phyloP scores from a whole-genome alignment of 2,329 filamentous ascomycete species.

The Colletotrichum camelliae region DNA sequence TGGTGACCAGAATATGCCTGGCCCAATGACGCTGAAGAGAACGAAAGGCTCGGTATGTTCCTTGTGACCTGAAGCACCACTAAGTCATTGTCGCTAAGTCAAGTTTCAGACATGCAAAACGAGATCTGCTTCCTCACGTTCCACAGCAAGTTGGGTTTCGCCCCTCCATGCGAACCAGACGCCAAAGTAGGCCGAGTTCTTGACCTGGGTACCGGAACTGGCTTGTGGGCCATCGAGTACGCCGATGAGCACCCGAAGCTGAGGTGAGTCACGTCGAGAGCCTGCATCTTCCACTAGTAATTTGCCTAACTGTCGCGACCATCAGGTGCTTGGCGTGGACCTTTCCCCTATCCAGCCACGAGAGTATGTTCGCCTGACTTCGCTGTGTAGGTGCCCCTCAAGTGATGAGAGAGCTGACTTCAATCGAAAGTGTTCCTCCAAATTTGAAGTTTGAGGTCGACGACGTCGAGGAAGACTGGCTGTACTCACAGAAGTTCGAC shows the following conservation, averaged over 20 bases:
- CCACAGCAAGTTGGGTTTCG: background rate
- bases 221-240: background rate
- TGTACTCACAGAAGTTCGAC: constrained; percentile 53
- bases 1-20: background rate
- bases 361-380: constrained; percentile 25
- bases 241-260: background rate
- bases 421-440: constrained; percentile 35
- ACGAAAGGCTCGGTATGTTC: background rate
- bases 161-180: background rate
- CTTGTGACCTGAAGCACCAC: background rate
- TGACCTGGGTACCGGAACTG: background rate
- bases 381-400: too few relatives aligned
- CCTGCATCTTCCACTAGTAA: background rate
- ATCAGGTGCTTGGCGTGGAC: constrained; percentile 40
- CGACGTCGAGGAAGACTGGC: constrained; percentile 32
- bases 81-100: background rate
- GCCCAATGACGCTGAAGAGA: background rate
- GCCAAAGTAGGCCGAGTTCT: background rate
- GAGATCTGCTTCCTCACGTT: background rate
- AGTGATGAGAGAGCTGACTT: background rate
- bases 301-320: background rate
- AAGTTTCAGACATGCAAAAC: background rate
- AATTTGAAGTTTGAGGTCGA: constrained; percentile 45
- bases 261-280: background rate
- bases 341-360: constrained; percentile 43